Conservation (phyloP, 306 rosid genomes). For the Prunus fruticosa region DNA sequence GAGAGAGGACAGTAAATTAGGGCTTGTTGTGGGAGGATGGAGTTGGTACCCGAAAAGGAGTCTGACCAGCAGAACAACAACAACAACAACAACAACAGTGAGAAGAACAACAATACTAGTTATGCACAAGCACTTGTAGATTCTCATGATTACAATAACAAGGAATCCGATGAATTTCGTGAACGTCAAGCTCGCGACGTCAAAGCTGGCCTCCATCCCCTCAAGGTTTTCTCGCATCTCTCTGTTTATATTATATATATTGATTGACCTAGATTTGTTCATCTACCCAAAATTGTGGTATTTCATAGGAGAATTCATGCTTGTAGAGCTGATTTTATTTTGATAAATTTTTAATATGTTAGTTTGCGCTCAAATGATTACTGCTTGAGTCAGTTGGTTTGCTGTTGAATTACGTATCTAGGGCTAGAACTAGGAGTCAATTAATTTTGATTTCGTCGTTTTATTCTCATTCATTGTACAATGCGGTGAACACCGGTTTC, state of each 20-base stretch:
- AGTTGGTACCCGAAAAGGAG: conserved; percentile 39
- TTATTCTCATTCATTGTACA: neutral
- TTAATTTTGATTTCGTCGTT: neutral
- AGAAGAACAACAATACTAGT: conserved; percentile 7
- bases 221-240: conserved; percentile 29
- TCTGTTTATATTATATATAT: neutral
- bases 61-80: conserved; percentile 8
- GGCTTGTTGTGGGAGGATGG: conserved; percentile 36
- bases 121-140: conserved; percentile 22
- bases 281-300: neutral
- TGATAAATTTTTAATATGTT: neutral
- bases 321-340: neutral
- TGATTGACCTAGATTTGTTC: neutral
- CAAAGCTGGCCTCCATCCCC: conserved; percentile 56
- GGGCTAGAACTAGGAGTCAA: neutral
- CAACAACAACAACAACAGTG: conserved; percentile 6
- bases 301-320: neutral
- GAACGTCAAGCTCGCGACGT: conserved; percentile 50
- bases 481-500: neutral
- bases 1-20: conserved; percentile 16
- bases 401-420: neutral
- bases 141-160: conserved; percentile 13
- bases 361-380: neutral
- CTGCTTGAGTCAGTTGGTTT: neutral
- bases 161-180: conserved; percentile 33